Evolutionary conservation across 176 grass and related monocot genomes (phyloP).

Genomic region (Rhynchospora pubera): DNA sequence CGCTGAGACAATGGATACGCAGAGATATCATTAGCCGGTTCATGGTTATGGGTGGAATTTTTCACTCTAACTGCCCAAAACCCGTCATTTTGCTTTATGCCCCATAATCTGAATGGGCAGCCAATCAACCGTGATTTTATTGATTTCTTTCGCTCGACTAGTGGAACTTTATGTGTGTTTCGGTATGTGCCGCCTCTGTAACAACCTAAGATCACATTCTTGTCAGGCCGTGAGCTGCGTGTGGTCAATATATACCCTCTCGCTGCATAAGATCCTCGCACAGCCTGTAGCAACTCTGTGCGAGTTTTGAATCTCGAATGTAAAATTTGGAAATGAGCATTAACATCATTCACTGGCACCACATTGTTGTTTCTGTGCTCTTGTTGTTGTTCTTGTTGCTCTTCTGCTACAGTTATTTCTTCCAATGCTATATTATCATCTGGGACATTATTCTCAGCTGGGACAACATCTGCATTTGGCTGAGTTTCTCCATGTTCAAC

Average conservation of each 20-base stretch:
- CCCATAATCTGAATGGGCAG: constrained; percentile 10
- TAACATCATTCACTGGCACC: background rate
- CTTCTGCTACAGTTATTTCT: background rate
- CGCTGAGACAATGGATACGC: background rate
- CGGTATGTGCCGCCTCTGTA: constrained; percentile 11
- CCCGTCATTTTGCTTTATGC: background rate
- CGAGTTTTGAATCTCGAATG: constrained; percentile 9
- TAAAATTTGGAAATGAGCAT: background rate
- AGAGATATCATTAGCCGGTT: constrained; percentile 9
- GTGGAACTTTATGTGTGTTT: constrained; percentile 9
- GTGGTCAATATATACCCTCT: constrained; percentile 3
- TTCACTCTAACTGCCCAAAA: constrained; percentile 10
- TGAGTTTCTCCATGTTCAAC: background rate
- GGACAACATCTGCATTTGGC: background rate
- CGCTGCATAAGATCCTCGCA: background rate
- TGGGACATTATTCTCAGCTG: background rate
- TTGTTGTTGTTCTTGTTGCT: background rate
- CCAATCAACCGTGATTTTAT: background rate
- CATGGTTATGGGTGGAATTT: constrained; percentile 11
- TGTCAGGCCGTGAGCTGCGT: background rate
- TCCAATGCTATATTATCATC: background rate
- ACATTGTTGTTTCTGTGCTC: background rate
- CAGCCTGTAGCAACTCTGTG: constrained; percentile 1
- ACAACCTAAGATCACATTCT: constrained; percentile 16
- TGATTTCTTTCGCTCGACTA: background rate